phyloP scores from a whole-genome alignment of 2,329 filamentous ascomycete species.

The Diaporthe vexans region DNA sequence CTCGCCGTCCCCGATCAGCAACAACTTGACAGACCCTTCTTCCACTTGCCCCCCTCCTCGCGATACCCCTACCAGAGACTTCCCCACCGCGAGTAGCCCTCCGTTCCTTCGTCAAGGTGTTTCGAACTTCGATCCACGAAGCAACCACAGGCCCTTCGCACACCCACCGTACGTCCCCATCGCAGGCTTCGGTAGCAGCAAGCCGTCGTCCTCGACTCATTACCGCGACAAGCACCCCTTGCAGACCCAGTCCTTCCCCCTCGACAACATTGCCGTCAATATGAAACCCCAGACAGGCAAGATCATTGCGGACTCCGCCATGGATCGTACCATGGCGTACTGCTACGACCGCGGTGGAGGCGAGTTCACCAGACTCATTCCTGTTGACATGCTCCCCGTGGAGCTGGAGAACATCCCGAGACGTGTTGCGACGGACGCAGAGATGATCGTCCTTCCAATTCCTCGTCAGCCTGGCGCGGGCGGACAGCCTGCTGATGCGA shows the following conservation, averaged over 20 bases:
- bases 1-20: neutral
- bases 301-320: slow-evolving; percentile 44
- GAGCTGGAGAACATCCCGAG: slow-evolving; percentile 59
- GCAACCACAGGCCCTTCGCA: neutral
- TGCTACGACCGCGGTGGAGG: slow-evolving; percentile 68
- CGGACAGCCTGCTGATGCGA: slow-evolving; percentile 55
- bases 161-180: neutral
- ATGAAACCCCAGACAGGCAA: slow-evolving; percentile 36
- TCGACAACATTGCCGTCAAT: slow-evolving; percentile 35
- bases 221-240: neutral
- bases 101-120: neutral
- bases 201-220: neutral
- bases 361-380: slow-evolving; percentile 66
- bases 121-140: neutral
- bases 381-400: slow-evolving; percentile 65
- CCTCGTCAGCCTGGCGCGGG: slow-evolving; percentile 55
- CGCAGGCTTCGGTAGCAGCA: neutral
- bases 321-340: slow-evolving; percentile 59
- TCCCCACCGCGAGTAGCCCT: neutral
- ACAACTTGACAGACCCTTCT: too few species aligned
- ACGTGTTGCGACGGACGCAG: slow-evolving; percentile 53
- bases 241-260: too few species aligned
- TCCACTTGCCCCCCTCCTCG: neutral
- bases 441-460: slow-evolving; percentile 63
- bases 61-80: neutral